Percentiles rank a stretch among this genome's conserved stretches.
Conservation (phyloP, 177 flowering plant species). For the Vitis hybrid region DNA sequence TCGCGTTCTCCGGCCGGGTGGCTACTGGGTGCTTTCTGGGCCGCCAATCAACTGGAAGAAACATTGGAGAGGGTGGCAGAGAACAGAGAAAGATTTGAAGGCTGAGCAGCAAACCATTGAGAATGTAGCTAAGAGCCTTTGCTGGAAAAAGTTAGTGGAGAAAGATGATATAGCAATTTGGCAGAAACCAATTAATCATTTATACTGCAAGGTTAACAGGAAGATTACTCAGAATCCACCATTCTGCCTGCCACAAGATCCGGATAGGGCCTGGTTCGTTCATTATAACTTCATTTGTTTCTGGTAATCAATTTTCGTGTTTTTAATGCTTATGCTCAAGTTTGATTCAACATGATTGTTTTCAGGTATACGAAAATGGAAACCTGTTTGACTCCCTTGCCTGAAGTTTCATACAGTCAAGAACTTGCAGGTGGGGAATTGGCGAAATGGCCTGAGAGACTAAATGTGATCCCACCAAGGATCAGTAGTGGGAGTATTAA, state of each 20-base stretch:
- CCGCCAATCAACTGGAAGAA: constrained; percentile 57
- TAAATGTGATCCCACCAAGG: constrained; percentile 49
- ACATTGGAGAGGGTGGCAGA: constrained; percentile 55
- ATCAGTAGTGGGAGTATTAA: constrained; percentile 35
- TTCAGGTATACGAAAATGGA: constrained; percentile 53
- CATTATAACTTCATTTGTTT: not conserved
- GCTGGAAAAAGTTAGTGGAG: constrained; percentile 55
- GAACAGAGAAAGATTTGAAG: constrained; percentile 45
- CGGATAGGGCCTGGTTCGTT: constrained; percentile 51
- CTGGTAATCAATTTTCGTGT: not conserved
- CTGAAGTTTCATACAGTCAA: constrained; percentile 36
- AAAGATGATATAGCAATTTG: constrained; percentile 53
- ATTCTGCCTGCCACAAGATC: constrained; percentile 23
- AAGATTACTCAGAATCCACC: constrained; percentile 10
- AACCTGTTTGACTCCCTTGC: constrained; percentile 47
- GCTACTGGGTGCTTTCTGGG: constrained; percentile 64
- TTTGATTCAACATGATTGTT: too few relatives aligned
- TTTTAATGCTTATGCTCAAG: not conserved
- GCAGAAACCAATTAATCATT: constrained; percentile 59
- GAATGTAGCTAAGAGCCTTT: constrained; percentile 41
- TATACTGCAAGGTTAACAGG: constrained; percentile 31
- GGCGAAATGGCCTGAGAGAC: constrained; percentile 54
- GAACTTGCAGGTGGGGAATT: constrained; percentile 46
- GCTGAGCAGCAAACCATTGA: constrained; percentile 48
- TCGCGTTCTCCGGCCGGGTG: constrained; percentile 63